Evolutionary conservation across 1,284 basidiomycete genomes (phyloP), one percentile per base, ranked within the genome.

Genomic region (Malassezia equina): DNA sequence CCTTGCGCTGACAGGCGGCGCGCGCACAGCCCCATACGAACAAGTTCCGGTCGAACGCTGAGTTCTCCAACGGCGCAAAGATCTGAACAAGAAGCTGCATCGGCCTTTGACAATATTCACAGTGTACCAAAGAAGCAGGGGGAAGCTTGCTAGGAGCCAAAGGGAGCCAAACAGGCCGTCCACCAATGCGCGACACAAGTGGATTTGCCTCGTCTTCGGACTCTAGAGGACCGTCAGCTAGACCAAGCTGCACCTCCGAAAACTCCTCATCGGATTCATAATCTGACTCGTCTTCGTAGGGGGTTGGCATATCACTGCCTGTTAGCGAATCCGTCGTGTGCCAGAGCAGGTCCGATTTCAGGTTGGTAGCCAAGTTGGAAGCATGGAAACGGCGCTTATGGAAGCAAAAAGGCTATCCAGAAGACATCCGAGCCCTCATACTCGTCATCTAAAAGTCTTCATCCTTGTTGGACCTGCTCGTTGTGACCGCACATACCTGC

Each of bases 31-130:
- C 68, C 70, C 69, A 74, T n/a, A 71, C 67, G 44, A 67, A 41
- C 15, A 74, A 57, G 29, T 64, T 62, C 11, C 71, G 67, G 52
- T 74, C 71, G 48, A 61, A 71, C 9, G 66, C 50, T 1, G 69
- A 72, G 39, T 61, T 69, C 27, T 67, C 68, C 7, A 72, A 61
- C 4, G 71, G 71, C 6, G 71, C 71, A 57, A 74, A 74, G 50
- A 74, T 67, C 49, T 74, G 65, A 1, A 72, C 62, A n/a, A 74
- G 58, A 7, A 74, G 63, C 47, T 71, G 67, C 71, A 74, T 74
- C 28, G 61, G 58, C 27, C 62, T 58, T n/a, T 58, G 51, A 49
- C 71, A 74, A 23, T 57, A 45, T 17, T 33, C 33, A 48, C 70
- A 73, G 5, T 57, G 32, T 0, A 67, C 59, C 2, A 65, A 49